These are phyloP conservation scores for Podospora fimiseda DNA, from an alignment of 495 filamentous ascomycete species.

Conservation along the genomic window DNA sequence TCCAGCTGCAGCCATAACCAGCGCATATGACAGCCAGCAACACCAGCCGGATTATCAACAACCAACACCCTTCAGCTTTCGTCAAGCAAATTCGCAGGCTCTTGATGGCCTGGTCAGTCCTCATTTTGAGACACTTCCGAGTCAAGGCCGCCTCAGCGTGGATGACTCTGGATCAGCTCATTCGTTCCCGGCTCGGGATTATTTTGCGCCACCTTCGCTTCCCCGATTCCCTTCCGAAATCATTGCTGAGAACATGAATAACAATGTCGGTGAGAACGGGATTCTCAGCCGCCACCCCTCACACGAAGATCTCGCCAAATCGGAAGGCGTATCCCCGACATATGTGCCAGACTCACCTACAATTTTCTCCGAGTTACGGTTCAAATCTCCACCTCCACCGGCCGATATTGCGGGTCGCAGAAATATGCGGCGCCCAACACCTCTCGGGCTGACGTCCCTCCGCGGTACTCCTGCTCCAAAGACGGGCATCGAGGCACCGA, in stretches of 20 bases:
- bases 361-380: constrained; percentile 19
- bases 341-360: constrained; percentile 25
- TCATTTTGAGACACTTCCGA: constrained; percentile 3
- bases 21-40: constrained; percentile 8
- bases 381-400: constrained; percentile 42
- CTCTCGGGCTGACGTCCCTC: constrained; percentile 30
- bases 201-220: constrained; percentile 15
- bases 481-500: constrained; percentile 33
- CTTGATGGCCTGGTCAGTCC: constrained; percentile 2
- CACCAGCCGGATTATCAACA: constrained; percentile 15
- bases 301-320: constrained; percentile 14
- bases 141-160: constrained; percentile 9
- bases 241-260: constrained; percentile 8
- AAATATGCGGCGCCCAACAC: constrained; percentile 39
- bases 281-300: constrained; percentile 11
- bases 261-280: constrained; percentile 2
- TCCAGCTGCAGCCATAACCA: constrained; percentile 1
- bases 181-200: constrained; percentile 19
- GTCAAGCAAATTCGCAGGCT: constrained; percentile 1
- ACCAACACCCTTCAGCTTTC: constrained; percentile 10
- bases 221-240: constrained; percentile 21
- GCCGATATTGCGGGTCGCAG: constrained; percentile 43
- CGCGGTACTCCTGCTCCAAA: constrained; percentile 34
- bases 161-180: constrained; percentile 7
- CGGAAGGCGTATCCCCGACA: constrained; percentile 22